Evolutionary conservation across 1,284 basidiomycete genomes (phyloP).

Genomic region (Leccinum pachyderme): DNA sequence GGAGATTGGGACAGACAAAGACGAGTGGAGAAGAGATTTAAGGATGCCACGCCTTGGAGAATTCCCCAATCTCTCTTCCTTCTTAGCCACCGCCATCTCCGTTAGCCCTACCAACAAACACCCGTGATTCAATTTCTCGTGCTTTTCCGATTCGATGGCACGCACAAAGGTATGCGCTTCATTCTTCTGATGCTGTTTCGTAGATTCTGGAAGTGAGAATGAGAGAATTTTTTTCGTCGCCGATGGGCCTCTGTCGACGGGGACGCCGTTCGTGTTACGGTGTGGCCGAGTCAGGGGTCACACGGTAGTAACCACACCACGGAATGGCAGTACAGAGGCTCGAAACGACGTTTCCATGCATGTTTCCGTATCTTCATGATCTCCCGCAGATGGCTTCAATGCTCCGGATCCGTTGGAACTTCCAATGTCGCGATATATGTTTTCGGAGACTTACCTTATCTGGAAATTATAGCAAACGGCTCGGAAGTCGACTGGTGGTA

Average conservation of each 20-base stretch:
- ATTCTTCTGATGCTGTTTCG: neutral
- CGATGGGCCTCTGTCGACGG: conserved; percentile 7
- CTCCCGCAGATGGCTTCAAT: conserved; percentile 9
- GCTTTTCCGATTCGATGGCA: conserved; percentile 20
- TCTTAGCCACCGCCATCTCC: conserved; percentile 23
- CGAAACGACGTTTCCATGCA: conserved; percentile 22
- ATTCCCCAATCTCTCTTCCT: conserved; percentile 13
- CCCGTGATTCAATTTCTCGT: conserved; percentile 1
- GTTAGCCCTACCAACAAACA: neutral
- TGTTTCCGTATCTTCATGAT: conserved; percentile 12
- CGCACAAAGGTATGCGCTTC: conserved; percentile 28
- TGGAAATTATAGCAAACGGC: conserved; percentile 62
- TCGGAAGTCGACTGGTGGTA: conserved; percentile 63
- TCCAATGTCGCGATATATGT: conserved; percentile 24
- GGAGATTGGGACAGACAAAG: conserved; percentile 13
- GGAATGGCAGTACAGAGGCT: conserved; percentile 23
- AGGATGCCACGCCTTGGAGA: conserved; percentile 8
- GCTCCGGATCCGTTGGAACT: conserved; percentile 23
- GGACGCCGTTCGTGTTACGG: neutral
- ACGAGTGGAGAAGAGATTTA: conserved; percentile 11
- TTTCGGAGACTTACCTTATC: conserved; percentile 33
- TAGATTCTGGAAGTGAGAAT: neutral
- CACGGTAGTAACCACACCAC: conserved; percentile 8
- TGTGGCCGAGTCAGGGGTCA: conserved; percentile 6
- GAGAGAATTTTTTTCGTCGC: conserved; percentile 2